These are phyloP conservation scores for Alternaria arbusti DNA, from an alignment of 2,329 filamentous ascomycete species.

Conservation along the genomic window DNA sequence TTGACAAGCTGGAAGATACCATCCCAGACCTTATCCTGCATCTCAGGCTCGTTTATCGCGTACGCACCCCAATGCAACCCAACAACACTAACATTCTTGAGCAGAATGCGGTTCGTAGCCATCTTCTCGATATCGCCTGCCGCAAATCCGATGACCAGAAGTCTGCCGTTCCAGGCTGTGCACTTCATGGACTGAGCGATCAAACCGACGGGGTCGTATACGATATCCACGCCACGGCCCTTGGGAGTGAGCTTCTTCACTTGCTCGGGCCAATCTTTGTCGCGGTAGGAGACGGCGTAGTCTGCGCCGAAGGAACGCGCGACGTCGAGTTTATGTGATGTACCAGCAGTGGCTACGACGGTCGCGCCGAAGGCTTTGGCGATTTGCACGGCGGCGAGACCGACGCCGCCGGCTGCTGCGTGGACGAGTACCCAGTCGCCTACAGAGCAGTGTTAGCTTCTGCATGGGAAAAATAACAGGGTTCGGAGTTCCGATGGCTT, in stretches of 20 bases:
- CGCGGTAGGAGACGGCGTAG: constrained; percentile 77
- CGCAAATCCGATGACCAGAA: constrained; percentile 89
- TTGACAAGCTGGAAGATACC: constrained; percentile 80
- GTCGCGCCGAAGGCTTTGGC: constrained; percentile 90
- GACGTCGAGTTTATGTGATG: constrained; percentile 77
- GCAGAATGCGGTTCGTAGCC: constrained; percentile 85
- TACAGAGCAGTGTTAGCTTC: constrained; percentile 1
- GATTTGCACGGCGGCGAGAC: constrained; percentile 88
- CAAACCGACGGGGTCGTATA: constrained; percentile 92
- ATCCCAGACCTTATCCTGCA: constrained; percentile 76
- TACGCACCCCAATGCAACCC: constrained; percentile 94
- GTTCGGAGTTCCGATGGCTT: neutral
- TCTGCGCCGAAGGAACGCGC: constrained; percentile 85
- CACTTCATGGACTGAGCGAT: constrained; percentile 90
- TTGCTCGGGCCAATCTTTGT: constrained; percentile 66
- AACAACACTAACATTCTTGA: constrained; percentile 92
- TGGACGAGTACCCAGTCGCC: constrained; percentile 91
- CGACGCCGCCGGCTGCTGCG: constrained; percentile 90
- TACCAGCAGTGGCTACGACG: constrained; percentile 91
- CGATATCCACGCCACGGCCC: constrained; percentile 81
- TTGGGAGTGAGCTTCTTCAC: constrained; percentile 81
- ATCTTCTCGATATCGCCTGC: constrained; percentile 88
- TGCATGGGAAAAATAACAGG: neutral
- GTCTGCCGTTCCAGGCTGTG: constrained; percentile 87
- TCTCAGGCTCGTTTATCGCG: constrained; percentile 72